These are phyloP conservation scores for Populus nigra DNA, from an alignment of 345 rosid genomes.

Conservation along the genomic window DNA sequence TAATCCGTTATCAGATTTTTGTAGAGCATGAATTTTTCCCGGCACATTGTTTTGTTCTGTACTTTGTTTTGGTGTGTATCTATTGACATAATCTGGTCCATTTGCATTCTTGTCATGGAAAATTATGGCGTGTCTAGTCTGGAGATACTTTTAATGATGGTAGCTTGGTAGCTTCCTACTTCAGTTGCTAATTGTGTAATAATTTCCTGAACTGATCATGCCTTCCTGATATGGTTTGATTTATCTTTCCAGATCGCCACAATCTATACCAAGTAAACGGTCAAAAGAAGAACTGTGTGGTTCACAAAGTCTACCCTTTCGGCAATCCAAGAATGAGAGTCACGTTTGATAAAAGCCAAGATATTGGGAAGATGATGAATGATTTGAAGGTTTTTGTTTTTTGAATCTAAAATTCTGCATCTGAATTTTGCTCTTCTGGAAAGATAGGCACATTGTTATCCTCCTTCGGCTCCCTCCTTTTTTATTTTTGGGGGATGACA, in stretches of 20 bases:
- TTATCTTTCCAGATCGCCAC: slow-evolving; percentile 25
- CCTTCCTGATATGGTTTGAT: not conserved
- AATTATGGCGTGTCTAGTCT: not conserved
- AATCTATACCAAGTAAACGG: slow-evolving; percentile 28
- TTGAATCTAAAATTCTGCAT: not conserved
- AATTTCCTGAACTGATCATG: not conserved
- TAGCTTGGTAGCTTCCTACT: not conserved
- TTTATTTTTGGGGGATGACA: not conserved
- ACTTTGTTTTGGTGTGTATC: not conserved
- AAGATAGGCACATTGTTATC: not conserved
- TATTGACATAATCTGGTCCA: not conserved
- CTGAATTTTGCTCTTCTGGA: not conserved
- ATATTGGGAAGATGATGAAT: not conserved
- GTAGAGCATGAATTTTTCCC: not conserved
- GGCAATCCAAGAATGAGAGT: slow-evolving; percentile 29
- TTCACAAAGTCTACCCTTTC: slow-evolving; percentile 13
- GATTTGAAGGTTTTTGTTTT: not conserved
- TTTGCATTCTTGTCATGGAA: not conserved
- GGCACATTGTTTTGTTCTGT: not conserved
- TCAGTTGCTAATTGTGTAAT: not conserved
- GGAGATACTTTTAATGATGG: not conserved
- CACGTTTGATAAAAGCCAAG: slow-evolving; percentile 12
- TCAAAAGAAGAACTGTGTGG: slow-evolving; percentile 26
- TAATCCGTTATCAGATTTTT: not conserved
- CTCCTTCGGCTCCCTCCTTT: not conserved